These are phyloP conservation scores for Lagenidium giganteum DNA, from an alignment of 352 stramenopile species.

Conservation along the genomic window DNA sequence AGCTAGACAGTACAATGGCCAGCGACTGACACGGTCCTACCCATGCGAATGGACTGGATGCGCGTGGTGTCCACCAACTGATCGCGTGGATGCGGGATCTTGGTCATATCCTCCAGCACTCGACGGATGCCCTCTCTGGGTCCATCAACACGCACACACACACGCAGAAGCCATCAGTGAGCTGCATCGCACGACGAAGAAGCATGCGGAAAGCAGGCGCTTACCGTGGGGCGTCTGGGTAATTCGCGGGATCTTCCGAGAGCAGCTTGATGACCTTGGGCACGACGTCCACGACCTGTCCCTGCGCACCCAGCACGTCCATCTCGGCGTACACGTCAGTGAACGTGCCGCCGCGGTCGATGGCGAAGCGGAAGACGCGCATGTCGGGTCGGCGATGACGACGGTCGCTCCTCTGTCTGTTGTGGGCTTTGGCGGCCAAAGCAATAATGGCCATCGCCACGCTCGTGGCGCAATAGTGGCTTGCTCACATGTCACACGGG, in stretches of 20 bases:
- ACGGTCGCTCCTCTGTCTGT: too few species aligned
- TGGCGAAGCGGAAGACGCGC: constrained; percentile 92
- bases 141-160: constrained; percentile 2
- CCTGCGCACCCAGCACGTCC: constrained; percentile 61
- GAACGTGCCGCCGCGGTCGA: constrained; percentile 98
- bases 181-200: neutral
- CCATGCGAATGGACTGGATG: constrained; percentile 98
- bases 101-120: constrained; percentile 93
- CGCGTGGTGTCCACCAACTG: constrained; percentile 79
- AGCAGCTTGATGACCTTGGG: constrained; percentile 95
- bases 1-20: too few species aligned
- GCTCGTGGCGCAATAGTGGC: too few species aligned
- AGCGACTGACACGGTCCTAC: too few species aligned
- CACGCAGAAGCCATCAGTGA: neutral
- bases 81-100: constrained; percentile 77
- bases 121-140: constrained; percentile 90
- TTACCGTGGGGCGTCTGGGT: constrained; percentile 95
- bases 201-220: neutral
- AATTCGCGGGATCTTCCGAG: constrained; percentile 97
- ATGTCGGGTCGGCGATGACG: too few species aligned
- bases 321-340: constrained; percentile 97
- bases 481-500: too few species aligned
- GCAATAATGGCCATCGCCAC: too few species aligned
- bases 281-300: constrained; percentile 37
- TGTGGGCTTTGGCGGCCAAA: too few species aligned